Evolutionary conservation across 192 early-diverging fungal species (phyloP), one percentile per base, ranked within the genome.

Genomic region (Backusella macrospora): DNA sequence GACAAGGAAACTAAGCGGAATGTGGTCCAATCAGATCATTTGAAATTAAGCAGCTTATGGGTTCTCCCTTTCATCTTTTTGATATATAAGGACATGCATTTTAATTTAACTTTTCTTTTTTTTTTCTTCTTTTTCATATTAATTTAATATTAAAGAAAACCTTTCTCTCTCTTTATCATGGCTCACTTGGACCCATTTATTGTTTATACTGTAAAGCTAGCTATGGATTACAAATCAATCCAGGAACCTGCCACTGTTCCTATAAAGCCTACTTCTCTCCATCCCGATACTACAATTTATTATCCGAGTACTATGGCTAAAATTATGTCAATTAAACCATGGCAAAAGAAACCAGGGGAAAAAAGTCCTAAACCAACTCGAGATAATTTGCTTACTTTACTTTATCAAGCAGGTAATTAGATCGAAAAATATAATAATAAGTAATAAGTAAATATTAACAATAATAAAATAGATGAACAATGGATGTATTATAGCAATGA

Each of bases 101-200:
- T 67, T 42, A 65, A 21, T 44, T 23, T 23, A 67, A 38, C 26
- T 26, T 21, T 7, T 26, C 18, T 9, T 44, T 67, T 45, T 26
- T 42, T 44, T 67, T 45, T 29, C 13, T 21, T 26, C 26, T 46
- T n/a, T 26, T 26, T 59, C 23, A 26, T 59, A 59, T 59, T 59
- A 23, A 34, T 34, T 34, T 34, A 34, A 34, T 34, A 34, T 34
- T 59, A 10, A 18, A n/a, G n/a, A n/a, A n/a, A n/a, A 59, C 0
- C 55, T n/a, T 1, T 26, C 23, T 23, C 4, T 59, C 0, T 23
- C 4, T 5, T 59, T 9, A 44, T 9, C 5, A 67, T 67, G 65
- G 18, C 65, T 45, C 65, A 67, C 21, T 67, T 67, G 18, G 65
- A 67, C 21, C 65, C 65, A 42, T 67, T 67, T 44, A 67, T 67